Conservation (phyloP, 2,329 filamentous ascomycete species). For the Fusarium xylarioides region DNA sequence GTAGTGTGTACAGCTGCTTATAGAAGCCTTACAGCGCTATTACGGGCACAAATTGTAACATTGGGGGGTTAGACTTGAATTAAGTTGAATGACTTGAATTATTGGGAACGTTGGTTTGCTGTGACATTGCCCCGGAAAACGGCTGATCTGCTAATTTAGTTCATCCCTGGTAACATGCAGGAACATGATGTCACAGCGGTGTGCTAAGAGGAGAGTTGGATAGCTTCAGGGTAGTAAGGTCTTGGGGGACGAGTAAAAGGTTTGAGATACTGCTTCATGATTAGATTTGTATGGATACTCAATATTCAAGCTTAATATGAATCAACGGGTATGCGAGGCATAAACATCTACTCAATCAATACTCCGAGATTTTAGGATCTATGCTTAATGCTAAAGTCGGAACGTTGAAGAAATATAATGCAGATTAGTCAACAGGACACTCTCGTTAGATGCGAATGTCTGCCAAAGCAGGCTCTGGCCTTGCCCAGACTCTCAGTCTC, state of each 20-base stretch:
- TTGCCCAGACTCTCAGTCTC: rapidly evolving
- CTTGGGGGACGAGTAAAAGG: not conserved
- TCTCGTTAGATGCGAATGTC: rapidly evolving
- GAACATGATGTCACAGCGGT: constrained; percentile 1
- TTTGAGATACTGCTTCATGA: not conserved
- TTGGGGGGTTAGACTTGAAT: too few species aligned
- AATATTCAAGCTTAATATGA: not conserved
- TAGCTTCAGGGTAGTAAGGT: not conserved
- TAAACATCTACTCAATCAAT: not conserved
- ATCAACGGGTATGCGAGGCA: not conserved
- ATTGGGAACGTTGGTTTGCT: too few species aligned
- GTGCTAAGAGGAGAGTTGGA: not conserved
- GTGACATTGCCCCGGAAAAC: not conserved
- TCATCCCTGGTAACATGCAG: not conserved
- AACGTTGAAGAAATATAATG: rapidly evolving
- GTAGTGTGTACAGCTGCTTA: not conserved
- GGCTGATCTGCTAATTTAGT: not conserved
- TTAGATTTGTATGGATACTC: not conserved
- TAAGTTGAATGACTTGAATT: too few species aligned
- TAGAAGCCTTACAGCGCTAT: not conserved
- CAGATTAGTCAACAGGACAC: not conserved
- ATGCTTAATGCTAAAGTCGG: not conserved
- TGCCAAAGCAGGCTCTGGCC: rapidly evolving
- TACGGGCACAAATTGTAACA: too few species aligned
- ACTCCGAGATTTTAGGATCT: not conserved